A percentile compares a stretch with the other conserved stretches of the same genome.
Conservation (phyloP, 2,329 filamentous ascomycete genomes). For the Diplodia mutila region DNA sequence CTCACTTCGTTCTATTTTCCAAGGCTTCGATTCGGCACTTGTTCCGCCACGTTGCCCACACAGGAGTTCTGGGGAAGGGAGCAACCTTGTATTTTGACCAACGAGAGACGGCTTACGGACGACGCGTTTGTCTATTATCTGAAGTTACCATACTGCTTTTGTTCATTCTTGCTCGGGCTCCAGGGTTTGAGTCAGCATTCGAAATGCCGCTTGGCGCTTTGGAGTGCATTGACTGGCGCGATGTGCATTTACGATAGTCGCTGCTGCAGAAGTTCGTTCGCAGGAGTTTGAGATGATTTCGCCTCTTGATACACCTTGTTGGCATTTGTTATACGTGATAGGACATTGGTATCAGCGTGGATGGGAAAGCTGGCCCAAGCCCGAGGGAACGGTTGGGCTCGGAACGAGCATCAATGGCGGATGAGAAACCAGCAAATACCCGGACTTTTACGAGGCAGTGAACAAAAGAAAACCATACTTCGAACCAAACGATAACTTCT, state of each 20-base stretch:
- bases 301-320: slow-evolving; percentile 12
- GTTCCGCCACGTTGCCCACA: not conserved
- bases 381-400: not conserved
- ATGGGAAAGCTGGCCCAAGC: not conserved
- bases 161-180: not conserved
- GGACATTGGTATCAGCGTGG: not conserved
- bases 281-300: not conserved
- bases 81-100: not conserved
- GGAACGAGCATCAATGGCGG: not conserved
- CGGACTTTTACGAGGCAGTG: not conserved
- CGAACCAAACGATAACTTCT: too few relatives aligned
- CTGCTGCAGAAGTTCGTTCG: not conserved
- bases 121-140: not conserved
- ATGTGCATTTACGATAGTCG: not conserved
- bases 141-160: not conserved
- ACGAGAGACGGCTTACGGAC: not conserved
- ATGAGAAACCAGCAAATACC: not conserved
- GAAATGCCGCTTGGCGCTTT: not conserved
- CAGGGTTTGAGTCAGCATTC: not conserved
- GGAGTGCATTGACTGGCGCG: not conserved
- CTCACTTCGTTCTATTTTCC: not conserved
- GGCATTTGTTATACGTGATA: not conserved
- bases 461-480: not conserved
- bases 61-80: not conserved
- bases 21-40: not conserved